Evolutionary conservation across 2,329 filamentous ascomycete species (phyloP), one percentile per base, ranked within the genome.

Genomic region (Colletotrichum australisinense): DNA sequence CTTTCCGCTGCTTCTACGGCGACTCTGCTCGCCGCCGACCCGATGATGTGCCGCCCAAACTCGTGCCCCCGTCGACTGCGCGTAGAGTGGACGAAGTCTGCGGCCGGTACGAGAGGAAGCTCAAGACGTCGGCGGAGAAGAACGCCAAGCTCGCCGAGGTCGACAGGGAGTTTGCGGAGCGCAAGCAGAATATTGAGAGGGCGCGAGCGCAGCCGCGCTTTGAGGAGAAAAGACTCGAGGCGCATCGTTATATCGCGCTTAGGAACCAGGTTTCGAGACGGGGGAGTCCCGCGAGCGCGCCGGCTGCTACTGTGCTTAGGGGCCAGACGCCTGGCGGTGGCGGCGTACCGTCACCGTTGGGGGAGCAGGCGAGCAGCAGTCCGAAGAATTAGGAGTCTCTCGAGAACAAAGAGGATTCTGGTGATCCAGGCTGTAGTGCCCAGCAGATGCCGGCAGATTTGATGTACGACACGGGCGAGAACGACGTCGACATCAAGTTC

Each of bases 1-100:
- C 80, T 11, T 91, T 91, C 76, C 84, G 84, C 53, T 91, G 89
- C 80, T 84, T 82, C 67, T 91, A 89, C 86, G 89, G 89, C 65
- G 88, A 86, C 16, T 90, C 90, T 5, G 84, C 88, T 5, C 79
- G 77, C 57, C 75, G 81, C 1, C 84, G 88, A 16, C 79, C 77
- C 7, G 58, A 76, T 16, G 77, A 80, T 52, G 84, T 86, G 38
- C 80, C 76, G 1, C 77, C 83, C 7, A 75, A 81, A 65, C 67
- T 87, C 7, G 85, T 86, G 1, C 69, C 84, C 19, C 78, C 83
- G 2, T 66, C 78, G 0, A 75, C 84, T 3, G 87, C 88, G 3
- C 80, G 81, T 38, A 84, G 81, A 66, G 84, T 91, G 5, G 89
- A 91, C 76, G 80, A 82, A 28, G 83, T 86, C 4, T 90, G 86